Base-by-base conservation (phyloP, 805 yeast species). In the Zygosaccharomyces bisporus region DNA sequence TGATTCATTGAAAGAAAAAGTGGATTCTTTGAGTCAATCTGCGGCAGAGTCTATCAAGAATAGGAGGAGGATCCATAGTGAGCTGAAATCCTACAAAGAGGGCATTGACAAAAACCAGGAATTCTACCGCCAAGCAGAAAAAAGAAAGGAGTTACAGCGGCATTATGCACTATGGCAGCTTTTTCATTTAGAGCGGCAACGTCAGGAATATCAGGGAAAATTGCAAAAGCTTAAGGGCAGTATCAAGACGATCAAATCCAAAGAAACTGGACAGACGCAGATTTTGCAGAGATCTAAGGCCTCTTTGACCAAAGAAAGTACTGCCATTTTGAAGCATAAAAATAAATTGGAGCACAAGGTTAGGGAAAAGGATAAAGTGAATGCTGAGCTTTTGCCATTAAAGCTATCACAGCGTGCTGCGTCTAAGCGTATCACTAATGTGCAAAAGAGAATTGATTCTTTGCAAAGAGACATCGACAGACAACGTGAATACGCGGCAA, bases 81-180 rank as follows among this genome's bases (percentile, higher is more conserved):
- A 87, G 59, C 73, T 86, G 39, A 83, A 76, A 59, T 90, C 82
- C 54, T 87, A 87, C 55, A 80, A 79, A 52, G 87, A 79, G 47
- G 95, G 88, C 59, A 73, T 83, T 53, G 70, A 70, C 4, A 93
- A 88, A 60, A 83, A 84, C 38, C 85, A 80, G 46, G 68, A 74
- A 45, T 88, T 79, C 61, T 83, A 81, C 51, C 60, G 67, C 25
- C 80, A 77, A 55, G 57, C 79, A 4, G 63, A 61, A 1, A 79
- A 79, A 51, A 77, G 75, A 52, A 63, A 69, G 8, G 63, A 72
- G 7, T 54, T 77, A 17, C 70, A 77, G n/a, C 68, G 72, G 34
- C 60, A 69, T 8, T 75, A 74, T 20, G 75, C 81, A 34, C 60
- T 90, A 24, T 80, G 85, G 73, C 78, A 80, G 52, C 63, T 89